Conservation (phyloP, 768 basidiomycete species). For the Hypsizygus marmoreus region DNA sequence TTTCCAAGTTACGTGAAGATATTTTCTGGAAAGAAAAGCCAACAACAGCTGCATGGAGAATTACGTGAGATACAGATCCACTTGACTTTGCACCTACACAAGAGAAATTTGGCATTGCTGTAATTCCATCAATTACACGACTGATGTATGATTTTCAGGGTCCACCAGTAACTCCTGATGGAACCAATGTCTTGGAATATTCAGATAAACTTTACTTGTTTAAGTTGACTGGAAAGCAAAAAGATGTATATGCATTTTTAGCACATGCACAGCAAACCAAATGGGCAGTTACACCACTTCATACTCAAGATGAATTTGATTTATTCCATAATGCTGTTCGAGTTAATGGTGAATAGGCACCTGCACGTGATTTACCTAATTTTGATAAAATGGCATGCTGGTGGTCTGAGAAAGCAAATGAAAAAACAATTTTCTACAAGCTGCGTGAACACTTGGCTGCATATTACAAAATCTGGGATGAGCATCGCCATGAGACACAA, state of each 20-base stretch:
- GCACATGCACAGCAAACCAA: not conserved
- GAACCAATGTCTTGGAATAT: too few species aligned
- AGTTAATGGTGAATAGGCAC: not conserved
- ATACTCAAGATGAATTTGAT: not conserved
- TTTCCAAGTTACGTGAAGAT: slow-evolving; percentile 10
- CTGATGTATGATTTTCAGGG: slow-evolving; percentile 5
- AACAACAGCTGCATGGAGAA: not conserved
- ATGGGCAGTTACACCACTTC: slow-evolving; percentile 1
- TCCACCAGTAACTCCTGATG: not conserved
- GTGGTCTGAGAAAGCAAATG: not conserved
- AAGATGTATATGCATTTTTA: not conserved
- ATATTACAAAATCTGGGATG: too few species aligned
- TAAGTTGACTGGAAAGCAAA: not conserved
- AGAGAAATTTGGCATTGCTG: slow-evolving; percentile 17
- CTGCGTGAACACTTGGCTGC: slow-evolving; percentile 1
- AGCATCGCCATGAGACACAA: too few species aligned
- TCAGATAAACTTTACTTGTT: not conserved
- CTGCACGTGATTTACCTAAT: not conserved
- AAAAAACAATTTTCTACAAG: not conserved
- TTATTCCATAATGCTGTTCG: not conserved
- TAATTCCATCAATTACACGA: slow-evolving; percentile 11
- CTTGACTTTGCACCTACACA: not conserved
- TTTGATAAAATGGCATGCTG: not conserved
- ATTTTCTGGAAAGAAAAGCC: slow-evolving; percentile 6
- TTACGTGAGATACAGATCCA: slow-evolving; percentile 10